phyloP scores from a whole-genome alignment of 1,139 yeast genomes.

The Debaryomycetaceae sp. region DNA sequence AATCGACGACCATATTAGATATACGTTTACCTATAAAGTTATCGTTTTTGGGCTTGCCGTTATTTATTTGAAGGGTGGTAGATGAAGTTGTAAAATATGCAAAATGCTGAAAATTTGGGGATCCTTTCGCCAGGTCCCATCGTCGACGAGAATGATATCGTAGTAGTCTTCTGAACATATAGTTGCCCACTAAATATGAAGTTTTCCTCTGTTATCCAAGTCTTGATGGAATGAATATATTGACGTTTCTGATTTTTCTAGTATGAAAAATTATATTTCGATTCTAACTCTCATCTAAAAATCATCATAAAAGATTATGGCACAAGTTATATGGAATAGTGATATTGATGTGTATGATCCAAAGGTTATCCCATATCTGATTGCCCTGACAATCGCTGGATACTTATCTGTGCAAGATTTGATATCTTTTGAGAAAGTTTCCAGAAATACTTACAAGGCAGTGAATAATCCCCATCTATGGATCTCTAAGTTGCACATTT shows the following conservation, averaged over 20 bases:
- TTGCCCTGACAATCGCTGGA: slow-evolving; percentile 35
- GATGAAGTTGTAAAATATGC: not conserved
- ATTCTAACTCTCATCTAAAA: not conserved
- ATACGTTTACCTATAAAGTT: not conserved
- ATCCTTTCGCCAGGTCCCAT: not conserved
- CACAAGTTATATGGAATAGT: slow-evolving; percentile 48
- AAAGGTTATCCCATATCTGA: slow-evolving; percentile 38
- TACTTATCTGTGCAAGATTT: slow-evolving; percentile 37
- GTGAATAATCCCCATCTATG: slow-evolving; percentile 46
- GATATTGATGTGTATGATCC: slow-evolving; percentile 47
- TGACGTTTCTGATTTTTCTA: not conserved
- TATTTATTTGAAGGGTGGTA: not conserved
- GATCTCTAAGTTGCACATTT: slow-evolving; percentile 44
- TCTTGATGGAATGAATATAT: not conserved
- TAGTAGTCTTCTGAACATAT: slow-evolving; percentile 5
- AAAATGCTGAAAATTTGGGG: not conserved
- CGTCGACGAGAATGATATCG: slow-evolving; percentile 6
- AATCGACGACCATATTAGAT: slow-evolving; percentile 9
- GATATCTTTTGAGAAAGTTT: slow-evolving; percentile 32
- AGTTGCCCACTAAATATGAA: slow-evolving; percentile 3
- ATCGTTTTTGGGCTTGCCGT: not conserved
- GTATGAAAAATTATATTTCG: not conserved
- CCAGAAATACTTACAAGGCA: slow-evolving; percentile 36
- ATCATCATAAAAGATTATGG: slow-evolving; percentile 21
- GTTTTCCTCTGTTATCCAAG: not conserved